Conservation (phyloP, 225 moss, liverwort and hornwort species). For the Takakia lepidozioides region DNA sequence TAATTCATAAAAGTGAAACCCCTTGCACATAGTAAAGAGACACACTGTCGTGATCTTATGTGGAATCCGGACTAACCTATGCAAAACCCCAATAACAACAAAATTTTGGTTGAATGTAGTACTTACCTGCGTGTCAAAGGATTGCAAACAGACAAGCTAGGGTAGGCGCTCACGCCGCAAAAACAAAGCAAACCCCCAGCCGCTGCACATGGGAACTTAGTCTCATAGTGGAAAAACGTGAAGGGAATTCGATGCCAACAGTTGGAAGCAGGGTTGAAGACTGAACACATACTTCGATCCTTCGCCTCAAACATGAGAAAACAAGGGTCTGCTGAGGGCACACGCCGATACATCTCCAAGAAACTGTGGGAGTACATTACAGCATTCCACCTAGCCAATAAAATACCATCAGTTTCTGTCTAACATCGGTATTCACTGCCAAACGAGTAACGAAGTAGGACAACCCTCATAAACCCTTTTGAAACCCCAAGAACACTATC, state of each 20-base stretch:
- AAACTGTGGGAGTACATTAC: slow-evolving; percentile 99
- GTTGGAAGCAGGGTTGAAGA: slow-evolving; percentile 78
- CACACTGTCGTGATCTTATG: too few relatives aligned
- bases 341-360: slow-evolving; percentile 89
- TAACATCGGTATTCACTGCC: too few relatives aligned
- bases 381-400: slow-evolving; percentile 61
- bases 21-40: too few relatives aligned
- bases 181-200: slow-evolving; percentile 93
- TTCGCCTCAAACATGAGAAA: slow-evolving; percentile 99
- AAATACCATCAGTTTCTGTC: too few relatives aligned
- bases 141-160: slow-evolving; percentile 93
- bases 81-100: too few relatives aligned
- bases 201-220: slow-evolving; percentile 95
- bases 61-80: too few relatives aligned
- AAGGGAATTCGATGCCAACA: slow-evolving; percentile 95
- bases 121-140: slow-evolving; percentile 81
- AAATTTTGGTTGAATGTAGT: not conserved
- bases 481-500: too few relatives aligned
- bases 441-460: too few relatives aligned
- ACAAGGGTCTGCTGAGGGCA: slow-evolving; percentile 81
- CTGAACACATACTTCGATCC: slow-evolving; percentile 96
- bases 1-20: too few relatives aligned
- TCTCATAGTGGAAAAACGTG: slow-evolving; percentile 97
- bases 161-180: slow-evolving; percentile 96
- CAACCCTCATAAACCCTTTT: too few relatives aligned